Evolutionary conservation across 257 asterid genomes (phyloP).

Genomic region (Hygrophila difformis): DNA sequence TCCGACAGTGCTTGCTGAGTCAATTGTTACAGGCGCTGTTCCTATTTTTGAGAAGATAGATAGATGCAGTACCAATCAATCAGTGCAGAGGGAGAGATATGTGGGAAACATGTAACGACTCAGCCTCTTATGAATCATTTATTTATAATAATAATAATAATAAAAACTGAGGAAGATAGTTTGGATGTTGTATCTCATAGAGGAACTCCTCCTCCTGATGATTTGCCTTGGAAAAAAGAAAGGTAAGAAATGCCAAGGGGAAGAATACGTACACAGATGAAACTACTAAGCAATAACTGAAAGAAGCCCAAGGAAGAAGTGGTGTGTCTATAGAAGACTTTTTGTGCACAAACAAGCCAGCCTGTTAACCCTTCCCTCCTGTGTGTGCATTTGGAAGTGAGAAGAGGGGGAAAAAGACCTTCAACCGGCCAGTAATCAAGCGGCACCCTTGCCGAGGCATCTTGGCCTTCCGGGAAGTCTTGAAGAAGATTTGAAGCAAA

Average conservation of each 20-base stretch:
- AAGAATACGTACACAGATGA: slow-evolving; percentile 30
- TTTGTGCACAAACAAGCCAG: too few species aligned
- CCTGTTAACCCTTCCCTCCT: slow-evolving; percentile 23
- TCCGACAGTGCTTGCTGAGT: slow-evolving; percentile 51
- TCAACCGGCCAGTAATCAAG: slow-evolving; percentile 21
- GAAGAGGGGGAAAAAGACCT: slow-evolving; percentile 22
- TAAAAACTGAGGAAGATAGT: slow-evolving; percentile 50
- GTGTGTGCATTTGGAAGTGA: slow-evolving; percentile 32
- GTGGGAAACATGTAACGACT: slow-evolving; percentile 16
- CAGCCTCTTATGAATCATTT: slow-evolving; percentile 17
- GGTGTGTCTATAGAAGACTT: slow-evolving; percentile 31
- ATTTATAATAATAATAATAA: too few species aligned
- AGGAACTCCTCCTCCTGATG: slow-evolving; percentile 29
- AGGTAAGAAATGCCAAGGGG: slow-evolving; percentile 68
- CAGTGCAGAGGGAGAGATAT: slow-evolving; percentile 24
- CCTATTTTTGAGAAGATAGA: slow-evolving; percentile 33
- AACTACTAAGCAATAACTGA: slow-evolving; percentile 18
- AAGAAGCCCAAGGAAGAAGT: slow-evolving; percentile 65
- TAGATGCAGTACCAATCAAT: slow-evolving; percentile 15
- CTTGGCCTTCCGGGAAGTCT: slow-evolving; percentile 18
- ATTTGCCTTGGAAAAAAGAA: slow-evolving; percentile 39
- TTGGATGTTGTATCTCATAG: slow-evolving; percentile 24
- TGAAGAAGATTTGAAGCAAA: slow-evolving; percentile 32
- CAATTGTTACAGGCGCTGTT: slow-evolving; percentile 41
- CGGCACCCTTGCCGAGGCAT: slow-evolving; percentile 22